Conservation (phyloP, 352 stramenopile species). For the Blastocystis sp. region DNA sequence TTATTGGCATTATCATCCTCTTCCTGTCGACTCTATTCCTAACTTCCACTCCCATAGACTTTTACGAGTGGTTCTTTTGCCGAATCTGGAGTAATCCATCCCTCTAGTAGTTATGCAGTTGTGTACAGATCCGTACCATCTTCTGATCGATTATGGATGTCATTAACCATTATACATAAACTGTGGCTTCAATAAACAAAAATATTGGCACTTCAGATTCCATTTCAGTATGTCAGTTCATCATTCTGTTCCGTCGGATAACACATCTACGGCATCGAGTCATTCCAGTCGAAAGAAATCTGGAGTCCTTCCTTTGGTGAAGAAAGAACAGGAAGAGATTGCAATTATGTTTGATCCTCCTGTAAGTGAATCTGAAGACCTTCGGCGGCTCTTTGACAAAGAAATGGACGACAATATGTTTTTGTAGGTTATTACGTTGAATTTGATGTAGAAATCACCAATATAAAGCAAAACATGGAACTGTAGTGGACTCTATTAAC, state of each 20-base stretch:
- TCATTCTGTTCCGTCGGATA: not conserved
- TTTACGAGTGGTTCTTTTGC: not conserved
- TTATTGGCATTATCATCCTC: not conserved
- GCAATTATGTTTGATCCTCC: conserved; percentile 23
- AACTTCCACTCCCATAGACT: no score
- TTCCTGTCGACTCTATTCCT: not conserved
- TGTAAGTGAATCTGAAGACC: not conserved
- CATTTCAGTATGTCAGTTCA: not conserved
- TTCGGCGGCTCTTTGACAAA: not conserved
- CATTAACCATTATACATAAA: not conserved
- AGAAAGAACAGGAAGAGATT: conserved; percentile 19
- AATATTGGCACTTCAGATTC: not conserved
- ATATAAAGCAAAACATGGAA: not conserved
- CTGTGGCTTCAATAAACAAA: not conserved
- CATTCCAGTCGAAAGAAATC: not conserved
- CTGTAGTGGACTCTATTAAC: not conserved
- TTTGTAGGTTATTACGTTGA: not conserved
- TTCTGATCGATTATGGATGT: not conserved
- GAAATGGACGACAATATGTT: conserved; percentile 20
- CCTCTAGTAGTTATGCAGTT: not conserved
- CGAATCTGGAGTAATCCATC: conserved; percentile 5
- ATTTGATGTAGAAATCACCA: conserved; percentile 50
- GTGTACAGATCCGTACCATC: not conserved
- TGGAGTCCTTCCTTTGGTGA: conserved; percentile 4
- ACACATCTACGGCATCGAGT: not conserved